Evolutionary conservation across 1,139 yeast species (phyloP), one percentile per base, ranked within the genome.

Genomic region (Blastobotrys malaysiensis): DNA sequence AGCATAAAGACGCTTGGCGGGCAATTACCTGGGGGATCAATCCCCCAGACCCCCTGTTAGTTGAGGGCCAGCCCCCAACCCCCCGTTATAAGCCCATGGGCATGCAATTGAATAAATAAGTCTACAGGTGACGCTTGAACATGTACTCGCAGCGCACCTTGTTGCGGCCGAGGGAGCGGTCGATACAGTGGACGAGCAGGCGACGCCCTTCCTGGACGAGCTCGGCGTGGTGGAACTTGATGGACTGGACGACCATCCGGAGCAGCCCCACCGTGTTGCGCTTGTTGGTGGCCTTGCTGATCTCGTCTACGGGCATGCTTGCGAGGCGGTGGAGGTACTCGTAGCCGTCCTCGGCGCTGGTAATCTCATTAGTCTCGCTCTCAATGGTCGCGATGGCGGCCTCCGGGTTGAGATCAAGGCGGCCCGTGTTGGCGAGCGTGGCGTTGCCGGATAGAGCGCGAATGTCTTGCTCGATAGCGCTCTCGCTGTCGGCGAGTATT

Each of bases 211-310:
- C 73, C 13, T 59, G 63, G 21, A 67, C 63, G 9, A 70, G 55
- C 54, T 63, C 70, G 66, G 72, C 69, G 45, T 60, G 60, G 43
- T 61, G 59, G 49, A 59, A 59, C 49, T 58, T 59, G 48, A 70
- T 57, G 19, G 70, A 59, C 21, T 58, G 61, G 22, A 59, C 58
- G 20, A 68, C 70, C 53, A 70, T 55, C 46, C 69, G 59, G 48
- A 70, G 54, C 53, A 70, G 54, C 11, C 74, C 73, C 5, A 67
- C 70, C 4, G 67, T 63, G 43, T 63, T 61, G 53, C 68, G 64
- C 49, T 59, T 59, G 51, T 63, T 61, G 20, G 57, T 52, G 46
- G 59, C 62, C 20, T 48, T 50, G 27, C 55, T 57, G 13, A 65
- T 51, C 51, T 62, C 62, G 26, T 62, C 55, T 26, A 60, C 58